Evolutionary conservation across 2,329 filamentous ascomycete genomes (phyloP), one percentile per base, ranked within the genome.

Genomic region (Leptographium radiaticola): DNA sequence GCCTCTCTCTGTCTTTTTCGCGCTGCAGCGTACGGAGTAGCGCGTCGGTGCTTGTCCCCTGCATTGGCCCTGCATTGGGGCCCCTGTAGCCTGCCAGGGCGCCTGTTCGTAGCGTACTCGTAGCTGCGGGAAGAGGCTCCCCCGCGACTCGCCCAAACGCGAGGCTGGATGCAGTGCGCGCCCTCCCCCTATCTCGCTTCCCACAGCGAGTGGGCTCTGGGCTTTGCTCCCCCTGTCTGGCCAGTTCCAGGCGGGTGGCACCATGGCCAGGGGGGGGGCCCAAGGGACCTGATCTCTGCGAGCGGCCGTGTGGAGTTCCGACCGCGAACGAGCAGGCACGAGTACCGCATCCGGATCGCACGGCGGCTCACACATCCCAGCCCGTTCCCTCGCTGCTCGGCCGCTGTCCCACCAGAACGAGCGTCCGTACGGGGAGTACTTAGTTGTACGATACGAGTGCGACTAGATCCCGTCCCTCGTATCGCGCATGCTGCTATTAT

Each of bases 1-100:
- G 38, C 10, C 33, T 49, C 40, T 49, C 40, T 40, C 31, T 47
- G 9, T 59, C 55, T 58, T 59, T 59, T 57, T 60, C 53, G 55
- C 57, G 55, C 51, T 56, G 50, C 34, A 31, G 9, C 10, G 6
- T 51, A 7, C 34, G 30, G 9, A 6, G 6, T 51, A 7, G 25
- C 18, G 3, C 16, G 15, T 47, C 25, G 25, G 38, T 36, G 25
- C 49, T 43, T 43, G 34, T 49, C 9, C 3, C 34, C 15, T 25
- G 42, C 42, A 44, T 44, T 30, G 25, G 25, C 25, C 25, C 25
- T 25, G 25, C 25, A 25, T 25, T 25, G 25, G 25, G 25, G 12
- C 42, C 42, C 42, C 42, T 44, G 42, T 20, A 44, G 42, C 42
- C 42, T 44, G 42, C 20, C 42, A 25, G 42, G 42, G 42, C 16